Evolutionary conservation across 257 asterid species (phyloP), one percentile per base, ranked within the genome.

Genomic region (Agastache rugosa): DNA sequence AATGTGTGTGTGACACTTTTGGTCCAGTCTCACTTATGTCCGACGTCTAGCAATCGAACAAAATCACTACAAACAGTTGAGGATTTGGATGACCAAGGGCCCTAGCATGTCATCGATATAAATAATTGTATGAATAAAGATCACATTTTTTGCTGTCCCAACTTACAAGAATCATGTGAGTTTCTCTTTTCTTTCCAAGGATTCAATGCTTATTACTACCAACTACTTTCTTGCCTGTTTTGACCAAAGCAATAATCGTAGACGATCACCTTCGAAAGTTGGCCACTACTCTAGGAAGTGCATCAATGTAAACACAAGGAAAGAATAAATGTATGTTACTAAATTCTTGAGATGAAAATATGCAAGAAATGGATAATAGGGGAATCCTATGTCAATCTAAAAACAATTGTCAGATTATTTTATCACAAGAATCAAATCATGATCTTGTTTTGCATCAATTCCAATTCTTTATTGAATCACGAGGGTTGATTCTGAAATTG

Each of bases 21-120:
- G 80, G 71, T 72, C 72, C 70, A 29, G 39, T 63, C 78, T 81
- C 69, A 85, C 82, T 84, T 11, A 75, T 75, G 77, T 54, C 53
- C 50, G 58, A 27, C 66, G 39, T 50, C 71, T 17, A 71, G 75
- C 35, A 61, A 67, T 39, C 41, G 17, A 73, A 25, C 77, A 74
- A 63, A 60, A 74, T 56, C 75, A 81, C 76, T 74, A 47, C 73
- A 75, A 35, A 75, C 73, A 67, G 71, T 75, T 73, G 62, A 54
- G 72, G 35, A 61, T 59, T 71, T 31, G 65, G 67, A 66, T 79
- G 70, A 74, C 44, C 37, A 41, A 48, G 67, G 83, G 74, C 72
- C 87, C 77, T 41, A 45, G 60, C 63, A 55, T 75, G 79, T 37
- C 65, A 79, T 63, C 35, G 59, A 27, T 29, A 66, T 70, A 69